Conservation (phyloP, 2,329 filamentous ascomycete genomes). For the Podosphaera leucotricha region DNA sequence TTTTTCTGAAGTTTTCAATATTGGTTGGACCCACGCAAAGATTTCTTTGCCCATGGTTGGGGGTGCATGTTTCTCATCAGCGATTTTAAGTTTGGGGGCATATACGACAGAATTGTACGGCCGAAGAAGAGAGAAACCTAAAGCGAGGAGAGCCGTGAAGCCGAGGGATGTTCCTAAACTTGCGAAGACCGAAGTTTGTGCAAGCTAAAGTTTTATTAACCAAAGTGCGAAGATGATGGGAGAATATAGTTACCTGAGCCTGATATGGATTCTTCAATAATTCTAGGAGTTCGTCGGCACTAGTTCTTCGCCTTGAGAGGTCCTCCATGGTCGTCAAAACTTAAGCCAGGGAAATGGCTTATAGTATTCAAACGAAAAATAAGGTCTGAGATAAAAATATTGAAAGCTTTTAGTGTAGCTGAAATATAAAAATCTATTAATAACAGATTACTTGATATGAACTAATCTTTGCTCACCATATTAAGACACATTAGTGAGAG, state of each 20-base stretch:
- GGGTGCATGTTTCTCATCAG: conserved; percentile 72
- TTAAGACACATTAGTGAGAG: not conserved
- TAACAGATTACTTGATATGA: not conserved
- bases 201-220: conserved; percentile 9
- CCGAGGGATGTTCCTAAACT: conserved; percentile 62
- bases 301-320: conserved; percentile 3
- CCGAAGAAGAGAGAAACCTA: conserved; percentile 70
- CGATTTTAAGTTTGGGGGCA: conserved; percentile 78
- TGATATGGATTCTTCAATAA: conserved; percentile 13
- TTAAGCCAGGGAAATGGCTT: not conserved
- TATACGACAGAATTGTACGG: conserved; percentile 86
- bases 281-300: conserved; percentile 10
- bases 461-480: not conserved
- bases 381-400: not conserved
- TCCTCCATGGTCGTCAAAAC: not conserved
- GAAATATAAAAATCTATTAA: not conserved
- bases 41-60: conserved; percentile 69
- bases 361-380: not conserved
- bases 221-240: not conserved
- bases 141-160: conserved; percentile 46
- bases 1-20: conserved; percentile 56
- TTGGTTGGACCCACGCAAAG: conserved; percentile 64
- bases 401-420: not conserved
- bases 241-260: conserved; percentile 6
- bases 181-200: conserved; percentile 42